These are phyloP conservation scores for Penicillium capsulatum DNA, from an alignment of 2,329 filamentous ascomycete species.

Conservation along the genomic window DNA sequence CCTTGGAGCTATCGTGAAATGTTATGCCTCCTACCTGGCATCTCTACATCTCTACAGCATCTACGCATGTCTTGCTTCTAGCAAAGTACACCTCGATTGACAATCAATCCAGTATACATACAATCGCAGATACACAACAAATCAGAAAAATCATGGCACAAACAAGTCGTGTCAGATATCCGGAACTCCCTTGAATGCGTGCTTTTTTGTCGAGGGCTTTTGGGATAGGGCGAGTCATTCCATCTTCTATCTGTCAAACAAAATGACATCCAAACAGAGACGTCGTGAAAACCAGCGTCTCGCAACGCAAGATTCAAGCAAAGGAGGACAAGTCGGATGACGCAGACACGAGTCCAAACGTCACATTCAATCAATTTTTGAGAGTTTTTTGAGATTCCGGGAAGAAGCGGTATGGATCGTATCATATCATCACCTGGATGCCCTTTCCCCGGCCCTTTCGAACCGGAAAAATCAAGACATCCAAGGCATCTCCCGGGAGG, in stretches of 20 bases:
- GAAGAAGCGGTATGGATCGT: slow-evolving; percentile 20
- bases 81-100: too few relatives aligned
- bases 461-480: background rate
- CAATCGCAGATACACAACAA: slow-evolving; percentile 27
- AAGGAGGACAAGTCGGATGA: slow-evolving; percentile 9
- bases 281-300: slow-evolving; percentile 14
- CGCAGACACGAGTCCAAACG: slow-evolving; percentile 26
- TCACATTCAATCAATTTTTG: slow-evolving; percentile 34
- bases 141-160: slow-evolving; percentile 32
- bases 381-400: slow-evolving; percentile 21
- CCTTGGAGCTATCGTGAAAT: too few relatives aligned
- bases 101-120: slow-evolving; percentile 30
- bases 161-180: slow-evolving; percentile 65
- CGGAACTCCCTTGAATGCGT: slow-evolving; percentile 63
- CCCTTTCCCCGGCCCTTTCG: slow-evolving; percentile 6
- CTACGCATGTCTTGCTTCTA: too few relatives aligned
- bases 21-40: too few relatives aligned
- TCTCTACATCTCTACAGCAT: too few relatives aligned
- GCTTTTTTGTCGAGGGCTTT: slow-evolving; percentile 54
- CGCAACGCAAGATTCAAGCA: slow-evolving; percentile 18
- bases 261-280: slow-evolving; percentile 11
- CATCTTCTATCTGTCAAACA: slow-evolving; percentile 47
- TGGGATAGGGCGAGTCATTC: slow-evolving; percentile 49
- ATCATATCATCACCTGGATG: slow-evolving; percentile 19
- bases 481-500: too few relatives aligned